Conservation (phyloP, 2,329 filamentous ascomycete genomes). For the Penicillium sp. region DNA sequence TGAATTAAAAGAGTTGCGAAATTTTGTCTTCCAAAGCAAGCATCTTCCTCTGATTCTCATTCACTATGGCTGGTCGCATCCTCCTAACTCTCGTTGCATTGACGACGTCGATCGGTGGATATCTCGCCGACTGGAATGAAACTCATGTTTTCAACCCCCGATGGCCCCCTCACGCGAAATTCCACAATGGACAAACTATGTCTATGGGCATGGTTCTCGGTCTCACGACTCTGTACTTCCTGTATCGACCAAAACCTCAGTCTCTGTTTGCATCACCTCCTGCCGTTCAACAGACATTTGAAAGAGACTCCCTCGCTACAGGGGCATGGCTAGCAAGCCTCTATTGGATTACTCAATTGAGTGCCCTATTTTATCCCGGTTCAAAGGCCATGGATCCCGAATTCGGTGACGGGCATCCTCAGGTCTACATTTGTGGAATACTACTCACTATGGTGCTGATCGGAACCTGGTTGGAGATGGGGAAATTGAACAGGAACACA, state of each 20-base stretch:
- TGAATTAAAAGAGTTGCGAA: too few relatives aligned
- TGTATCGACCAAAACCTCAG: constrained; percentile 6
- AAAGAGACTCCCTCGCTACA: constrained; percentile 15
- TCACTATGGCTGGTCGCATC: too few relatives aligned
- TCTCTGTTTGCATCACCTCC: constrained; percentile 1
- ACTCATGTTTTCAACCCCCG: constrained; percentile 54
- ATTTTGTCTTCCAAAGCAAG: too few relatives aligned
- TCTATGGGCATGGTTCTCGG: constrained; percentile 48
- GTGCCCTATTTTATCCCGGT: constrained; percentile 53
- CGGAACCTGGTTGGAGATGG: constrained; percentile 5
- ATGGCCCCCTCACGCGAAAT: constrained; percentile 57
- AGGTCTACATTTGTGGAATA: constrained; percentile 30
- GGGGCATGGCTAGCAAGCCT: constrained; percentile 47
- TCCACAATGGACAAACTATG: constrained; percentile 61
- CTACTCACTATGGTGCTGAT: constrained; percentile 3
- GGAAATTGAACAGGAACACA: background rate
- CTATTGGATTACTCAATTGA: constrained; percentile 51
- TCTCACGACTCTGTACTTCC: constrained; percentile 44
- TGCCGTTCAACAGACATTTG: constrained; percentile 8
- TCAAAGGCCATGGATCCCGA: constrained; percentile 51
- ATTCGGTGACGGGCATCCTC: constrained; percentile 46
- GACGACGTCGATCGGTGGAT: constrained; percentile 24
- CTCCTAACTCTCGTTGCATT: constrained; percentile 23
- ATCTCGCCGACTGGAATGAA: constrained; percentile 44
- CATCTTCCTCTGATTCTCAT: too few relatives aligned